Conservation (phyloP, 768 basidiomycete genomes). For the Tephrocybe rancida region DNA sequence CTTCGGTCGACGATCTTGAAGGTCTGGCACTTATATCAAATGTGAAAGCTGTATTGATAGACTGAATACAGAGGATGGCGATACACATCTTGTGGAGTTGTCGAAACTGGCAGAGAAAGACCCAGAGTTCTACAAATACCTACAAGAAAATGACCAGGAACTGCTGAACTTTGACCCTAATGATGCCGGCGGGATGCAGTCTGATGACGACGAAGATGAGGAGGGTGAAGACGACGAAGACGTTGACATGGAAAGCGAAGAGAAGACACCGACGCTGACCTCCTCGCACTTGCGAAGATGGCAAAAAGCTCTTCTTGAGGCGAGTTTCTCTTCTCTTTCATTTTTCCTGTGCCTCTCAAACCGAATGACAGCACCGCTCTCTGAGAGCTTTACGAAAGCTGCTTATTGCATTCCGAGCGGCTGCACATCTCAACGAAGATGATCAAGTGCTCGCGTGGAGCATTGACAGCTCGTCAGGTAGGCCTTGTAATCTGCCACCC, state of each 20-base stretch:
- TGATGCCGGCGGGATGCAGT: conserved; percentile 38
- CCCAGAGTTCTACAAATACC: conserved; percentile 98
- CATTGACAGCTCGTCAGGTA: conserved; percentile 81
- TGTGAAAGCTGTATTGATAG: background rate
- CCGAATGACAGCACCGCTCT: conserved; percentile 68
- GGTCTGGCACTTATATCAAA: conserved; percentile 35
- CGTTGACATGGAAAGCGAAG: conserved; percentile 48
- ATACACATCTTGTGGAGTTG: conserved; percentile 77
- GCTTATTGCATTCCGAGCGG: conserved; percentile 89
- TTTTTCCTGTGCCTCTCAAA: background rate
- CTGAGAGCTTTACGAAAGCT: conserved; percentile 82
- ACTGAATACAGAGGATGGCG: conserved; percentile 60
- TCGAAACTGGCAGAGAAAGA: conserved; percentile 92
- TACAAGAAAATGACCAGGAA: conserved; percentile 93
- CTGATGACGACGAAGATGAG: conserved; percentile 47
- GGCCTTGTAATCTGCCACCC: conserved; percentile 13
- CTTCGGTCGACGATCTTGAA: conserved; percentile 79
- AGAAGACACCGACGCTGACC: conserved; percentile 62
- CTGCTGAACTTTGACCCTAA: conserved; percentile 78
- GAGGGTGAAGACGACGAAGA: conserved; percentile 44
- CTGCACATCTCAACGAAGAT: conserved; percentile 88
- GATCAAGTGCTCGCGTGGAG: conserved; percentile 79
- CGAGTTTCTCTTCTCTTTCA: conserved; percentile 22
- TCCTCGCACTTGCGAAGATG: conserved; percentile 73
- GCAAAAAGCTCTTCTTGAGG: conserved; percentile 90